Evolutionary conservation across 2,329 filamentous ascomycete species (phyloP), one percentile per base, ranked within the genome.

Genomic region (Diplodia sapinea): DNA sequence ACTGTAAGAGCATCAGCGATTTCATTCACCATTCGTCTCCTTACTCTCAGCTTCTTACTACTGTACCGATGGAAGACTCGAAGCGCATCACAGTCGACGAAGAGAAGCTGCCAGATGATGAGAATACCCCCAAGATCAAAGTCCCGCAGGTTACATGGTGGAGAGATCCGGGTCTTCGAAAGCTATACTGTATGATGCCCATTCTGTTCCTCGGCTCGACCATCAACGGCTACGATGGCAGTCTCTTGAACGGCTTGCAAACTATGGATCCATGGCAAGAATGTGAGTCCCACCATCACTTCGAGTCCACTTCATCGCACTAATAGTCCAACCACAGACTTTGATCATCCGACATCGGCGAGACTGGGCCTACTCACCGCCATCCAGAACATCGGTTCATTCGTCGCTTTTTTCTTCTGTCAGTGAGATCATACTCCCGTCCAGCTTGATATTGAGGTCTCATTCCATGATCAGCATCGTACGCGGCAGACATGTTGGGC

Each of bases 191-290:
- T 49, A 68, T 76, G 70, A 74, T 74, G 69, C 74, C 75, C 68
- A 73, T 78, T 23, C 73, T 77, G 26, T 68, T 78, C 29, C 74
- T 74, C 26, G 67, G 50, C 4, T 57, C 64, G n/a, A 66, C 64
- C 68, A 81, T 82, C 70, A 83, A 83, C 69, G 82, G 82, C 36
- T 84, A 83, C 69, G 82, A 84, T 71, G 81, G 82, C 15, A 81
- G 79, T 12, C 72, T 84, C 5, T 83, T 84, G 82, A 80, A 79
- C 43, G 79, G 78, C 4, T 83, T 84, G 72, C 83, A 83, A 71
- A 79, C 77, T 33, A 82, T 82, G 68, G 70, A 72, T 1, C 80
- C 82, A 68, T 84, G 83, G 69, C 77, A 79, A 31, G 59, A 63
- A n/a, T 63, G 59, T 52, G 61, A 71, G 5, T 82, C 80, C 70